Evolutionary conservation across 164 flowering plant species (phyloP).

Genomic region (Euptelea pleiosperma): DNA sequence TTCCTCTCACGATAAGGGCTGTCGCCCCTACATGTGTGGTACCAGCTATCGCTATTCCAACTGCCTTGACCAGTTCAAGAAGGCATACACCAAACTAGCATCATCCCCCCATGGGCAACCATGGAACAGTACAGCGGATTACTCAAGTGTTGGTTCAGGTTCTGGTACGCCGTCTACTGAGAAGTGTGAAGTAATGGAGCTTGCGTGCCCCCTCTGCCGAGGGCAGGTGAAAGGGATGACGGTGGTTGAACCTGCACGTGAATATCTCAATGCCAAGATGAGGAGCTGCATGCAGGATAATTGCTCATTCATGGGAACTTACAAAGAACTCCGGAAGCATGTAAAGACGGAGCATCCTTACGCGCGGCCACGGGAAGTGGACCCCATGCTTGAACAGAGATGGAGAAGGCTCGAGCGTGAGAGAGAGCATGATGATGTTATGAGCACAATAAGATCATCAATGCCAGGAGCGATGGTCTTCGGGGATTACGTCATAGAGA

Average conservation of each 20-base stretch:
- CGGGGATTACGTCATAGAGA: constrained; percentile 55
- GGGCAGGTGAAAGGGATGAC: constrained; percentile 58
- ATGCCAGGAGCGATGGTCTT: constrained; percentile 51
- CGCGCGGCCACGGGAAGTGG: constrained; percentile 44
- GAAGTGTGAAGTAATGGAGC: constrained; percentile 30
- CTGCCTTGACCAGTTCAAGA: constrained; percentile 65
- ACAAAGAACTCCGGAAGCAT: constrained; percentile 41
- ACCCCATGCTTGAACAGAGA: constrained; percentile 40
- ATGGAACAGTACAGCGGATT: constrained; percentile 9
- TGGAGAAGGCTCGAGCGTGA: constrained; percentile 49
- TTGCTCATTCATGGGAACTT: constrained; percentile 39
- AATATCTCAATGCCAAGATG: constrained; percentile 37
- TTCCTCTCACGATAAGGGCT: constrained; percentile 71
- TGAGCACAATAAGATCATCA: constrained; percentile 48
- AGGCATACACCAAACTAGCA: constrained; percentile 37
- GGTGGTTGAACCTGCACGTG: constrained; percentile 44
- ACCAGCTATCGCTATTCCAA: constrained; percentile 64
- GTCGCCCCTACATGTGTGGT: constrained; percentile 77
- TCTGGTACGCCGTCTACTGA: constrained; percentile 18
- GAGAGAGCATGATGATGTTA: constrained; percentile 48
- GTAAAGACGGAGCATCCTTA: constrained; percentile 37
- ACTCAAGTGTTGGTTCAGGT: constrained; percentile 2
- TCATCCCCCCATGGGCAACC: constrained; percentile 16
- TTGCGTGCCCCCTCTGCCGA: constrained; percentile 50
- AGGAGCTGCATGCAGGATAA: constrained; percentile 42